phyloP scores from a whole-genome alignment of 2,329 filamentous ascomycete species.

The Exophiala sp. region DNA sequence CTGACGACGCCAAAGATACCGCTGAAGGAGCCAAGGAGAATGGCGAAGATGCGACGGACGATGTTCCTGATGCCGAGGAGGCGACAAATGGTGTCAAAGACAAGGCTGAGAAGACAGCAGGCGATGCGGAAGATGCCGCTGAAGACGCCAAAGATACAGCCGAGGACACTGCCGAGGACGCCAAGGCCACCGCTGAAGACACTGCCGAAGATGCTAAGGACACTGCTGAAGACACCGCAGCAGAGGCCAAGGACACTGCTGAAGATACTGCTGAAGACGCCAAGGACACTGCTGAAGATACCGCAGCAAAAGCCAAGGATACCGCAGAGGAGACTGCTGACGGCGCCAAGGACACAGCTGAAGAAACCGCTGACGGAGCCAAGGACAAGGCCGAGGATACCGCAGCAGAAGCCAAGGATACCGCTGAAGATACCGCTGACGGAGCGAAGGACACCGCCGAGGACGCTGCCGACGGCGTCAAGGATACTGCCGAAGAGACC shows the following conservation, averaged over 20 bases:
- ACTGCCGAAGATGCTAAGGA: too few species aligned
- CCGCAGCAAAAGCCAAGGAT: constrained; percentile 24
- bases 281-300: constrained; percentile 27
- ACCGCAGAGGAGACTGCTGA: constrained; percentile 31
- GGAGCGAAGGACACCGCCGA: constrained; percentile 32
- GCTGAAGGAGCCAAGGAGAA: constrained; percentile 13
- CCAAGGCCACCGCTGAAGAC: too few species aligned
- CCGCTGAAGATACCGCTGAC: constrained; percentile 31
- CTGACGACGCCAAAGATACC: constrained; percentile 14
- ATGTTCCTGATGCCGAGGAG: constrained; percentile 34
- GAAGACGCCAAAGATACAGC: constrained; percentile 11
- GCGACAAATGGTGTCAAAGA: constrained; percentile 55
- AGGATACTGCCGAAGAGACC: constrained; percentile 17
- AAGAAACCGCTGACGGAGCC: constrained; percentile 17
- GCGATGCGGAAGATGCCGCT: constrained; percentile 12
- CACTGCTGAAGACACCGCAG: too few species aligned
- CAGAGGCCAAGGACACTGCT: too few species aligned
- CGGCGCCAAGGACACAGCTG: constrained; percentile 32
- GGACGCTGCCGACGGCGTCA: constrained; percentile 14
- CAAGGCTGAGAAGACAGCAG: constrained; percentile 22
- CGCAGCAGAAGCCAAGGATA: constrained; percentile 17
- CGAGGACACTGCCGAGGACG: too few species aligned
- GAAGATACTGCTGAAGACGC: constrained; percentile 28
- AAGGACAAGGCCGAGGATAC: constrained; percentile 20
- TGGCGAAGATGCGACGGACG: constrained; percentile 19